Conservation (phyloP, 73 alveolate species). For the Paramecium pentaurelia region DNA sequence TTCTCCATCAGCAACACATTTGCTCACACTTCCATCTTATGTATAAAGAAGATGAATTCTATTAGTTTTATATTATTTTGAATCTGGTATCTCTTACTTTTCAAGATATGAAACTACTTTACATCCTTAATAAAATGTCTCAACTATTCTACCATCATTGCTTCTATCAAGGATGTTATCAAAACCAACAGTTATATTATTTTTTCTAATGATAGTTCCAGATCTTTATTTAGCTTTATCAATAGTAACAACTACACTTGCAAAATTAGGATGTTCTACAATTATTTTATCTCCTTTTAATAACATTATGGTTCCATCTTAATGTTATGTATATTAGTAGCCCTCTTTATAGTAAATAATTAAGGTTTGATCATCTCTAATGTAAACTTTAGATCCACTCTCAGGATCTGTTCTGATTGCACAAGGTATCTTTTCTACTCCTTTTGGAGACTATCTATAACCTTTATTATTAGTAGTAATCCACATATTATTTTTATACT, state of each 20-base stretch:
- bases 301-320: constrained; percentile 91
- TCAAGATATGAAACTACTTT: constrained; percentile 61
- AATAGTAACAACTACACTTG: constrained; percentile 19
- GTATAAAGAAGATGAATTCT: constrained; percentile 62
- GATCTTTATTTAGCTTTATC: constrained; percentile 54
- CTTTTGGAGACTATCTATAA: constrained; percentile 43
- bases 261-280: constrained; percentile 70
- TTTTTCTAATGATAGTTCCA: constrained; percentile 46
- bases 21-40: constrained; percentile 65
- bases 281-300: constrained; percentile 78
- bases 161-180: constrained; percentile 62
- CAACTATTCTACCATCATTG: constrained; percentile 59
- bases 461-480: constrained; percentile 77
- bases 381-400: constrained; percentile 81
- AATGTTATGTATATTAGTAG: constrained; percentile 79
- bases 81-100: constrained; percentile 38
- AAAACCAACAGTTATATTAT: constrained; percentile 47
- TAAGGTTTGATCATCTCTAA: constrained; percentile 91
- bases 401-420: constrained; percentile 90
- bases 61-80: constrained; percentile 37
- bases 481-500: constrained; percentile 68
- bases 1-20: constrained; percentile 66
- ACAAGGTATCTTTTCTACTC: constrained; percentile 81
- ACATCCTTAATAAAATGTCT: constrained; percentile 64
- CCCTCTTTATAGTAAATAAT: constrained; percentile 85